These are phyloP conservation scores for Candida saitoana DNA, from an alignment of 805 yeast genomes.

Conservation along the genomic window DNA sequence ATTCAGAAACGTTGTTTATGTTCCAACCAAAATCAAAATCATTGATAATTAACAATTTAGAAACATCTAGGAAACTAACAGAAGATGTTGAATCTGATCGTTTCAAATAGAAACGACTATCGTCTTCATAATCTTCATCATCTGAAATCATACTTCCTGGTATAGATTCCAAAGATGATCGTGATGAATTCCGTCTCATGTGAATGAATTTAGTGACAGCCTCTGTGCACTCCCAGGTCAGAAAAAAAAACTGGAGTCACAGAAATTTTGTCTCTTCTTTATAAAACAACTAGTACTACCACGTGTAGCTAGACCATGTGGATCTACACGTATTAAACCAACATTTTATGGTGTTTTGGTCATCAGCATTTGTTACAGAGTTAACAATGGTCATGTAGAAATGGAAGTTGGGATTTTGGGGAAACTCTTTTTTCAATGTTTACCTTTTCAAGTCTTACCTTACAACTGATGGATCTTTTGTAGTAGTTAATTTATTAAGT, in stretches of 20 bases:
- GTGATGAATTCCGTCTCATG: slow-evolving; percentile 1
- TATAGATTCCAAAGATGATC: not conserved
- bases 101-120: slow-evolving; percentile 4
- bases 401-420: too few species aligned
- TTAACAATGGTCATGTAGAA: too few species aligned
- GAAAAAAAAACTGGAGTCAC: too few species aligned
- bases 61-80: slow-evolving; percentile 31
- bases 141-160: slow-evolving; percentile 1
- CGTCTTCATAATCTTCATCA: slow-evolving; percentile 1
- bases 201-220: too few species aligned
- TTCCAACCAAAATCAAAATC: slow-evolving; percentile 43
- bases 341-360: too few species aligned
- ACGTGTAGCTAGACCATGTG: slow-evolving; percentile 1
- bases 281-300: not conserved
- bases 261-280: too few species aligned
- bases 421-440: too few species aligned
- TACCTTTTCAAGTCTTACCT: too few species aligned
- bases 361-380: too few species aligned
- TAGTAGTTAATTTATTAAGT: too few species aligned
- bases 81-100: slow-evolving; percentile 25
- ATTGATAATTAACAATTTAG: slow-evolving; percentile 33
- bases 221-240: too few species aligned
- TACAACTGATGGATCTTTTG: too few species aligned
- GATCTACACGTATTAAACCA: not conserved
- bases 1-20: slow-evolving; percentile 30